These are phyloP conservation scores for Hypholoma fasciculare DNA, from an alignment of 768 basidiomycete species.

Conservation along the genomic window DNA sequence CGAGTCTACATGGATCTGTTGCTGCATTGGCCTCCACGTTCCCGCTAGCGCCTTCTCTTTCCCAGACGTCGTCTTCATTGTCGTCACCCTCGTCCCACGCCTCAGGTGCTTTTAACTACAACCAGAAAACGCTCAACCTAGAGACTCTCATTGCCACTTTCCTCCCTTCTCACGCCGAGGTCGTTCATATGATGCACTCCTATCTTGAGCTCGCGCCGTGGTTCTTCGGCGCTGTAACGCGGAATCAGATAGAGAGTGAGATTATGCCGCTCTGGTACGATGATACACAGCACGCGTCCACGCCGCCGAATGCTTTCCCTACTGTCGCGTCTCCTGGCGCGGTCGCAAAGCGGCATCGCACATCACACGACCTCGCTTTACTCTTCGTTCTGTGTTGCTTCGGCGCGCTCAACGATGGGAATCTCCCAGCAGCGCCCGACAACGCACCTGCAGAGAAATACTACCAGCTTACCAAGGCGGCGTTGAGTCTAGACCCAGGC, in stretches of 20 bases:
- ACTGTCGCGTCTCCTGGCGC: neutral
- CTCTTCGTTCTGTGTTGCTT: conserved; percentile 64
- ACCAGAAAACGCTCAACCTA: conserved; percentile 7
- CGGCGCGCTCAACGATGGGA: conserved; percentile 58
- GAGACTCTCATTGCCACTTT: conserved; percentile 30
- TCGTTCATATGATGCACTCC: conserved; percentile 57
- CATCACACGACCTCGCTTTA: conserved; percentile 61
- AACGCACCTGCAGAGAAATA: conserved; percentile 53
- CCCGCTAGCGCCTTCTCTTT: conserved; percentile 43
- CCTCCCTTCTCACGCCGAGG: conserved; percentile 62
- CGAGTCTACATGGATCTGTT: conserved; percentile 11
- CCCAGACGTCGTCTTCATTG: conserved; percentile 24
- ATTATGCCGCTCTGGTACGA: conserved; percentile 63
- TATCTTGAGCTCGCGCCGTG: conserved; percentile 80
- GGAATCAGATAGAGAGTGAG: conserved; percentile 62
- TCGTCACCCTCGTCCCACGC: conserved; percentile 30
- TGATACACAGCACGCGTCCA: neutral
- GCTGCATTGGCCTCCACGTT: conserved; percentile 37
- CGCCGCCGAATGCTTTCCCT: neutral
- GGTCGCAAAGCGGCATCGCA: conserved; percentile 8
- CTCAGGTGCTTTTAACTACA: conserved; percentile 28
- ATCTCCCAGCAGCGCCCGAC: conserved; percentile 51
- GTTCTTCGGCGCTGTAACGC: conserved; percentile 75
- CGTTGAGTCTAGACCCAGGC: conserved; percentile 60
- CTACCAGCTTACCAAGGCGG: conserved; percentile 62